phyloP scores from a whole-genome alignment of 2,329 filamentous ascomycete species.

The Didymella sp. region DNA sequence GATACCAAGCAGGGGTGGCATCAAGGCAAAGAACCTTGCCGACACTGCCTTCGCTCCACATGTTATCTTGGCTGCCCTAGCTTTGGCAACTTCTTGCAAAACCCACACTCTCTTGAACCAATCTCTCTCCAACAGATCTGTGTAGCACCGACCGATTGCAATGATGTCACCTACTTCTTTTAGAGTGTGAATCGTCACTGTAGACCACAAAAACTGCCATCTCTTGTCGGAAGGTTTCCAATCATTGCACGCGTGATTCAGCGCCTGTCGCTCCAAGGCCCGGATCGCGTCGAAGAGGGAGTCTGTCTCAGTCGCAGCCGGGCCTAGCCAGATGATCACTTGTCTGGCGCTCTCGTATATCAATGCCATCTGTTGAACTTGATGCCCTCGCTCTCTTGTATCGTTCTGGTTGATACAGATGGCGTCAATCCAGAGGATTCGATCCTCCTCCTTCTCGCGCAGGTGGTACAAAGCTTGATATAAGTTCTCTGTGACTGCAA shows the following conservation, averaged over 20 bases:
- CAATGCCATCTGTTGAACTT: constrained; percentile 35
- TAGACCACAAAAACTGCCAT: constrained; percentile 13
- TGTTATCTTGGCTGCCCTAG: constrained; percentile 17
- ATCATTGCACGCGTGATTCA: constrained; percentile 9
- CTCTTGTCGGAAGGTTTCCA: constrained; percentile 15
- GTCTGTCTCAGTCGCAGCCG: constrained; percentile 20
- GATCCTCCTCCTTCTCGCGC: constrained; percentile 14
- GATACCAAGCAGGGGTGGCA: constrained; percentile 8
- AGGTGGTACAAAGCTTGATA: constrained; percentile 21
- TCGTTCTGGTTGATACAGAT: constrained; percentile 39
- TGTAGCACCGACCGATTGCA: no score
- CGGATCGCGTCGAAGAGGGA: constrained; percentile 12
- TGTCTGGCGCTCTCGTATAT: constrained; percentile 33
- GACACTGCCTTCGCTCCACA: constrained; percentile 23
- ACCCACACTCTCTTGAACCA: constrained; percentile 36
- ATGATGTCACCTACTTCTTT: no score
- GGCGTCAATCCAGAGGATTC: constrained; percentile 38
- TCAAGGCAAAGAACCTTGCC: constrained; percentile 20
- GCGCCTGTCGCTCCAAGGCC: constrained; percentile 8
- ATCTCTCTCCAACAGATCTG: constrained; percentile 13
- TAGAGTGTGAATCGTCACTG: neutral
- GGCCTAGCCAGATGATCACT: constrained; percentile 41
- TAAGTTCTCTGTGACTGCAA: constrained; percentile 23
- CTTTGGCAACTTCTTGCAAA: constrained; percentile 34
- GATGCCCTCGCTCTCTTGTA: constrained; percentile 30